A percentile compares a stretch with the other conserved stretches of the same genome.
These are phyloP conservation scores for Aspergillus pseudonomiae DNA, from an alignment of 2,329 filamentous ascomycete species.

Conservation along the genomic window DNA sequence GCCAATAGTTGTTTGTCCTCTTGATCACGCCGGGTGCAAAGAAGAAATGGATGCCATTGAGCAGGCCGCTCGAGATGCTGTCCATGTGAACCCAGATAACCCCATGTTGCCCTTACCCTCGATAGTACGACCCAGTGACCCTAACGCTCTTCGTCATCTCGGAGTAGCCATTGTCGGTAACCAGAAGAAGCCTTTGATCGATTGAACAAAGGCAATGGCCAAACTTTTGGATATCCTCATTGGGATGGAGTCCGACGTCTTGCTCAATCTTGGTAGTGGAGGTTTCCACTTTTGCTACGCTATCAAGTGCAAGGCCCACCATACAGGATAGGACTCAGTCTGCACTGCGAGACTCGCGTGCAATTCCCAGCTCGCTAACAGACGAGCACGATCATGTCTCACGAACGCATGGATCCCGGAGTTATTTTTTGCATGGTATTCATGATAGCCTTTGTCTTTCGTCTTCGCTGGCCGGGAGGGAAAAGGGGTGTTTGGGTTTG, in stretches of 20 bases:
- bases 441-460: conserved; percentile 28
- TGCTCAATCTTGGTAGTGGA: conserved; percentile 11
- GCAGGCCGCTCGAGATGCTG: conserved; percentile 90
- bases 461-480: conserved; percentile 18
- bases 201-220: conserved; percentile 50
- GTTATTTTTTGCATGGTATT: conserved; percentile 36
- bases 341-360: conserved; percentile 11
- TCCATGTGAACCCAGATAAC: conserved; percentile 83
- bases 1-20: conserved; percentile 92
- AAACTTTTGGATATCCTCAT: conserved; percentile 4
- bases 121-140: conserved; percentile 79
- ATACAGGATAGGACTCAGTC: conserved; percentile 6
- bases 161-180: conserved; percentile 67
- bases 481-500: conserved; percentile 26
- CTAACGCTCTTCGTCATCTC: conserved; percentile 60
- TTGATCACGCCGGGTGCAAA: conserved; percentile 94
- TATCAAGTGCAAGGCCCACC: neutral
- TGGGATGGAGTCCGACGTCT: conserved; percentile 18
- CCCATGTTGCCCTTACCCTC: conserved; percentile 86
- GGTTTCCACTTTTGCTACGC: conserved; percentile 4
- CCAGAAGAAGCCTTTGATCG: conserved; percentile 65
- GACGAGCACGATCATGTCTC: conserved; percentile 32
- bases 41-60: conserved; percentile 99
- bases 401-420: conserved; percentile 41
- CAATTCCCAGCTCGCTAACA: conserved; percentile 17